Base-by-base conservation (phyloP, 768 basidiomycete species). In the Scleroderma citrinum region DNA sequence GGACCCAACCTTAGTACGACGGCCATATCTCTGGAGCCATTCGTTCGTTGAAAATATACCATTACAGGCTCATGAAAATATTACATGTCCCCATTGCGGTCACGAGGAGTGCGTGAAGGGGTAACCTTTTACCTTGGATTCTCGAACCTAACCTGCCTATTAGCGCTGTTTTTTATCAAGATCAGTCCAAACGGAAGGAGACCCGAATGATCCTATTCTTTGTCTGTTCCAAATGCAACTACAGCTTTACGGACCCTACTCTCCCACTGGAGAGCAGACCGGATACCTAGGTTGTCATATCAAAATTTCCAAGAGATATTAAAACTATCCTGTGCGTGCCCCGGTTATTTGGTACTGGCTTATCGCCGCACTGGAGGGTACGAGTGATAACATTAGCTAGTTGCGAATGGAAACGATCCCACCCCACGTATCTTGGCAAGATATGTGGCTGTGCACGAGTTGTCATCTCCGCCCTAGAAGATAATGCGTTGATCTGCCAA, bases 181-280 rank as follows among this genome's bases (percentile, higher is more conserved):
- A 97, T 68, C 95, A 98, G 65, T 96, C 92, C 16, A 94, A 95
- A 64, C 85, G 95, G 48, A 92, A 91, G 59, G 92, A 95, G 63
- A 97, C 95, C 1, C 79, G 88, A 2, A 95, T 95, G 92, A 89
- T 90, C 44, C 76, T 92, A 2, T 94, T 93, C 72, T 94, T 83
- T 62, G 90, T 92, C 40, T 94, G 91, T 63, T 80, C 82, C 19
- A 86, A 86, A 58, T 92, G 89, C 65, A 83, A 85, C 56, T 72
- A 86, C 55, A 80, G 74, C 58, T 92, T 85, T 62, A 76, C 75
- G 46, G 90, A 92, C 65, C 83, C 88, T 19, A 75, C 73, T 20
- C 59, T 87, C 37, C 71, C 77, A 7, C 60, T 63, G 30, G 80
- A 82, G 12, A 75, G 48, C 47, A 58, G 56, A 47, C 58, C 65